Percentiles rank a stretch among this genome's conserved stretches.
These are phyloP conservation scores for Colletotrichum sp. DNA, from an alignment of 2,329 filamentous ascomycete genomes.

Conservation along the genomic window DNA sequence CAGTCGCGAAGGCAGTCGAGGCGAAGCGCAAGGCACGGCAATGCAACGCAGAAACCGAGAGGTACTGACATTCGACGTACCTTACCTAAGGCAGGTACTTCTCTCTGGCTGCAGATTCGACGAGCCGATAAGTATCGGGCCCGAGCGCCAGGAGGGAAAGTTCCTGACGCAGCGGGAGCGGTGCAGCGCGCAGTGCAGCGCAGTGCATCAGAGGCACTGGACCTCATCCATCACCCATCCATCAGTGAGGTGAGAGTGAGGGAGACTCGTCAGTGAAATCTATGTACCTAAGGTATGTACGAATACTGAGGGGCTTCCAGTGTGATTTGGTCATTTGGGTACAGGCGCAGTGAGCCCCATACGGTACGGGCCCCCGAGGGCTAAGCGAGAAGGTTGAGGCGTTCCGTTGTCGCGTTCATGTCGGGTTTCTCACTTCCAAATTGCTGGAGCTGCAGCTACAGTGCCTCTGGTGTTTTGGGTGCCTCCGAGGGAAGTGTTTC, in stretches of 20 bases:
- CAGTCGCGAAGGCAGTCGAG: background rate
- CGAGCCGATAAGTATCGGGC: background rate
- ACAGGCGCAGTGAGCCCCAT: background rate
- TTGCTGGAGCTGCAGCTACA: background rate
- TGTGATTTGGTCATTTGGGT: background rate
- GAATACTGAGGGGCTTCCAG: background rate
- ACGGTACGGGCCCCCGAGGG: background rate
- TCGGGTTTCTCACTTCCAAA: background rate
- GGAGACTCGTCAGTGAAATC: background rate
- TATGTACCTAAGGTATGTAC: background rate
- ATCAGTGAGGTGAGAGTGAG: background rate
- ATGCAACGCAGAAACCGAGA: background rate
- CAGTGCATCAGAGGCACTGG: background rate
- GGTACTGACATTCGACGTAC: background rate
- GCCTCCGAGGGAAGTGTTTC: slow-evolving; percentile 1
- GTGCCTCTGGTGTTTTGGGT: background rate
- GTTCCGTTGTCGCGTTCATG: background rate
- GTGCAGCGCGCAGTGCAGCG: background rate
- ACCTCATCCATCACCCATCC: background rate
- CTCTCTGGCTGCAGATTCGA: background rate
- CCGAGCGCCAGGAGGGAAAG: background rate
- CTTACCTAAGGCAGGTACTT: slow-evolving; percentile 11
- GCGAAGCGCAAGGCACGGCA: background rate
- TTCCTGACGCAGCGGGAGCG: background rate
- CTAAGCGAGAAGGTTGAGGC: background rate